Conservation (phyloP, 352 stramenopile species). For the Globisporangium cylindrosporum region DNA sequence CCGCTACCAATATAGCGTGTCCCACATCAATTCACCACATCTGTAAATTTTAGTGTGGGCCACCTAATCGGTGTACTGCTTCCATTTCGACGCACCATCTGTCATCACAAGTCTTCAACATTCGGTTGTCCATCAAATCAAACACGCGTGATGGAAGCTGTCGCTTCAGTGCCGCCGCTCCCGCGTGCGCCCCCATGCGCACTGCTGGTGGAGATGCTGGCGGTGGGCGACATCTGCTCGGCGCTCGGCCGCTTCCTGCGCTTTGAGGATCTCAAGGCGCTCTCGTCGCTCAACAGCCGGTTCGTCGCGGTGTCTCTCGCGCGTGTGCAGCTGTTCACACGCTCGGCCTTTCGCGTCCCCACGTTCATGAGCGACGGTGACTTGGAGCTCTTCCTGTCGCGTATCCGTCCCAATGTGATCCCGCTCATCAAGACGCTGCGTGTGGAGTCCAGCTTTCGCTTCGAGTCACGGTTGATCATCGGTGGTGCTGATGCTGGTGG, state of each 20-base stretch:
- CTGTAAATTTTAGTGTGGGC: background rate
- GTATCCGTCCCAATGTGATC: background rate
- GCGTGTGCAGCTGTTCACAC: background rate
- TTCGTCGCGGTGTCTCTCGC: background rate
- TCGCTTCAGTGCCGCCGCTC: background rate
- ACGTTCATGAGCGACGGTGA: background rate
- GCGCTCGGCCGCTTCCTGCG: background rate
- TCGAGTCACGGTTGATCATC: background rate
- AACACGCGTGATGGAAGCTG: background rate
- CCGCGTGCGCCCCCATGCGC: background rate
- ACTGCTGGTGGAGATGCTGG: background rate
- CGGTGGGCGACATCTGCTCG: background rate
- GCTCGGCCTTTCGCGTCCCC: background rate
- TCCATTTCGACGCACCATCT: background rate
- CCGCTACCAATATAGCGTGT: too few species aligned
- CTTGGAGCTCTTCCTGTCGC: background rate
- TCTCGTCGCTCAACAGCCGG: background rate
- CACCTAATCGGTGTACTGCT: background rate
- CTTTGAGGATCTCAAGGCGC: background rate
- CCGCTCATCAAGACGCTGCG: conserved; percentile 1
- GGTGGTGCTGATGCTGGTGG: background rate
- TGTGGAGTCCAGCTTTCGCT: background rate
- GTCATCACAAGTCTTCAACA: background rate
- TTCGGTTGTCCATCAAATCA: too few species aligned
- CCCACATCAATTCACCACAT: too few species aligned